phyloP scores from a whole-genome alignment of 768 basidiomycete genomes.

The Lactarius psammicola region DNA sequence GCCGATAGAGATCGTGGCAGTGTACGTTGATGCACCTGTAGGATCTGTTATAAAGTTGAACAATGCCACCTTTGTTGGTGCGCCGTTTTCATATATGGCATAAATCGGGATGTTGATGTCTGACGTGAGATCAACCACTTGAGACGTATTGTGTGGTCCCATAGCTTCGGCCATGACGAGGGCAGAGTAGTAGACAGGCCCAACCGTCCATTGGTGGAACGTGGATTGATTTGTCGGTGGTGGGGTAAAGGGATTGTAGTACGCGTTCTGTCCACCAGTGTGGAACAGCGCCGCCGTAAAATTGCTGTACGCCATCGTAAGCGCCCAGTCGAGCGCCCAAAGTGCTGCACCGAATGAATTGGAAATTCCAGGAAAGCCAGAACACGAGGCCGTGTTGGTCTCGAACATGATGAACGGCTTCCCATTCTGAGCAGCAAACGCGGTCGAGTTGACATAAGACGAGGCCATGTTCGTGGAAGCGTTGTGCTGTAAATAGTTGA shows the following conservation, averaged over 20 bases:
- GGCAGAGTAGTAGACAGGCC: constrained; percentile 70
- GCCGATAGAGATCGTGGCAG: constrained; percentile 49
- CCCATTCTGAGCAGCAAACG: constrained; percentile 38
- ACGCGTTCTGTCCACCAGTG: constrained; percentile 62
- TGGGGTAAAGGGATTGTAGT: constrained; percentile 55
- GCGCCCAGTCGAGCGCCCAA: constrained; percentile 53
- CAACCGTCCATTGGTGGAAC: constrained; percentile 69
- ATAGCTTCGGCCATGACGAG: constrained; percentile 68
- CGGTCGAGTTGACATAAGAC: constrained; percentile 52
- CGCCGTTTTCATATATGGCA: constrained; percentile 71
- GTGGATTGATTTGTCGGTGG: constrained; percentile 54
- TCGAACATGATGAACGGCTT: constrained; percentile 57
- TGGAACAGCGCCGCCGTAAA: constrained; percentile 46
- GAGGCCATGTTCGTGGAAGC: constrained; percentile 49
- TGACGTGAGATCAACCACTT: constrained; percentile 61
- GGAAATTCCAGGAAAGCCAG: constrained; percentile 52
- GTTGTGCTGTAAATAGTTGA: constrained; percentile 59
- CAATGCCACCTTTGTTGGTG: constrained; percentile 58
- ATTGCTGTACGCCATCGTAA: constrained; percentile 53
- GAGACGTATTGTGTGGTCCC: constrained; percentile 59
- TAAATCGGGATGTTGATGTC: constrained; percentile 54
- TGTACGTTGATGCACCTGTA: constrained; percentile 53
- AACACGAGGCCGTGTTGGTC: constrained; percentile 54
- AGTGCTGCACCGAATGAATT: constrained; percentile 56
- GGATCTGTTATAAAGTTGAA: constrained; percentile 72